Evolutionary conservation across 805 yeast species (phyloP).

Genomic region (Kuraishia borneana): DNA sequence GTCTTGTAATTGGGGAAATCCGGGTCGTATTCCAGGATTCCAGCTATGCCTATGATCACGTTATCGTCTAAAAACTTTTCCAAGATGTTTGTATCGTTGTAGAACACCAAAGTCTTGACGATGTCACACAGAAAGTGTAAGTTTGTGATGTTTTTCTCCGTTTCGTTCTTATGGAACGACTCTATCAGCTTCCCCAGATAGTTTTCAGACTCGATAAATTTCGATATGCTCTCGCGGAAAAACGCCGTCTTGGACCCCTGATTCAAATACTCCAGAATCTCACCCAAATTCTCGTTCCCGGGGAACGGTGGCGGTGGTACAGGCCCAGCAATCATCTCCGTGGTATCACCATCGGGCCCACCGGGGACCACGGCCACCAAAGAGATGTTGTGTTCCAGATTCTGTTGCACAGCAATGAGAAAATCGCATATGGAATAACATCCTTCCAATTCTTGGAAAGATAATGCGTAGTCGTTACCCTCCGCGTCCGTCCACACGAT

Average conservation of each 20-base stretch:
- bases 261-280: constrained; percentile 43
- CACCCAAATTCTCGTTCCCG: constrained; percentile 34
- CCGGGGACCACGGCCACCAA: constrained; percentile 55
- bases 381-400: constrained; percentile 52
- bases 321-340: constrained; percentile 77
- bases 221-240: constrained; percentile 49
- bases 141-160: constrained; percentile 34
- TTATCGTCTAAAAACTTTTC: constrained; percentile 47
- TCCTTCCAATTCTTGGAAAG: constrained; percentile 87
- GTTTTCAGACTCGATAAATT: constrained; percentile 38
- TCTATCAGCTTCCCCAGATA: constrained; percentile 42
- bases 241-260: constrained; percentile 52
- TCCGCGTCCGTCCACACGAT: constrained; percentile 84
- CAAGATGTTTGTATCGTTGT: constrained; percentile 56
- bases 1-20: constrained; percentile 76
- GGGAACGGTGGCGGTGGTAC: constrained; percentile 57
- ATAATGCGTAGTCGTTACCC: constrained; percentile 71
- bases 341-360: constrained; percentile 37
- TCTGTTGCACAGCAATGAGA: constrained; percentile 55
- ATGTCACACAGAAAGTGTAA: constrained; percentile 64
- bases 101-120: constrained; percentile 55
- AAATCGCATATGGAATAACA: constrained; percentile 79
- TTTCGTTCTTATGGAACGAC: constrained; percentile 48
- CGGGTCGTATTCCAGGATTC: constrained; percentile 83
- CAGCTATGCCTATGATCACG: constrained; percentile 48